These are phyloP conservation scores for Coemansia aciculifera DNA, from an alignment of 192 early-diverging fungal genomes.

Conservation along the genomic window DNA sequence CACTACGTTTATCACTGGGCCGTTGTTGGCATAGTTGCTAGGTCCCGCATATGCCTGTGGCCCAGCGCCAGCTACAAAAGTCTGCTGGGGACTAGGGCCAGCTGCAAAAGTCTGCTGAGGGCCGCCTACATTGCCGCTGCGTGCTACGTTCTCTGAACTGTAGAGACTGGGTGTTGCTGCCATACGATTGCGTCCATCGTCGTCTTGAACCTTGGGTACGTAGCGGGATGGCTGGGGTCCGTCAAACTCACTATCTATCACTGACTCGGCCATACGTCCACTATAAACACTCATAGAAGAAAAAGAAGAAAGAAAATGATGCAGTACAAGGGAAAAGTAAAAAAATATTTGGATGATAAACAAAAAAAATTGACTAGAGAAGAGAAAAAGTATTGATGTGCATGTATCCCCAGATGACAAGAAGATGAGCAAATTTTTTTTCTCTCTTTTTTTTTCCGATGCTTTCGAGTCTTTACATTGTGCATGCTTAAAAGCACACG, in stretches of 20 bases:
- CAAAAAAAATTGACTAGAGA: conserved; percentile 12
- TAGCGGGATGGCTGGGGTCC: conserved; percentile 26
- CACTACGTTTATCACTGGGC: not conserved
- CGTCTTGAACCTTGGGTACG: not conserved
- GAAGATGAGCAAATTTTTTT: conserved; percentile 5
- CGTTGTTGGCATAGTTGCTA: not conserved
- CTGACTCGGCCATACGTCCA: not conserved
- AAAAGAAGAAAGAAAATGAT: not conserved
- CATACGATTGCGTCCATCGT: not conserved
- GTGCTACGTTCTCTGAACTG: not conserved
- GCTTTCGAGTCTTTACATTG: not conserved
- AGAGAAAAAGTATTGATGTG: conserved; percentile 12
- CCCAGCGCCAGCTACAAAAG: not conserved
- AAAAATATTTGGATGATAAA: not conserved
- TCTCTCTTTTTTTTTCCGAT: not conserved
- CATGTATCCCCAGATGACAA: not conserved
- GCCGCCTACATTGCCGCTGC: not conserved
- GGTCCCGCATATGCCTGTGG: conserved; percentile 7
- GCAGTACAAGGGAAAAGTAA: conserved; percentile 1
- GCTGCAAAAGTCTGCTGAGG: not conserved
- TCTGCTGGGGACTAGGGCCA: conserved; percentile 9
- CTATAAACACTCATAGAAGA: not conserved
- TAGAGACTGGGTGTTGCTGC: not conserved
- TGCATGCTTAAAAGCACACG: conserved; percentile 3
- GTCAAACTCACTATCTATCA: conserved; percentile 10